Conservation (phyloP, 2,329 filamentous ascomycete genomes). For the Metarhizium brunneum region DNA sequence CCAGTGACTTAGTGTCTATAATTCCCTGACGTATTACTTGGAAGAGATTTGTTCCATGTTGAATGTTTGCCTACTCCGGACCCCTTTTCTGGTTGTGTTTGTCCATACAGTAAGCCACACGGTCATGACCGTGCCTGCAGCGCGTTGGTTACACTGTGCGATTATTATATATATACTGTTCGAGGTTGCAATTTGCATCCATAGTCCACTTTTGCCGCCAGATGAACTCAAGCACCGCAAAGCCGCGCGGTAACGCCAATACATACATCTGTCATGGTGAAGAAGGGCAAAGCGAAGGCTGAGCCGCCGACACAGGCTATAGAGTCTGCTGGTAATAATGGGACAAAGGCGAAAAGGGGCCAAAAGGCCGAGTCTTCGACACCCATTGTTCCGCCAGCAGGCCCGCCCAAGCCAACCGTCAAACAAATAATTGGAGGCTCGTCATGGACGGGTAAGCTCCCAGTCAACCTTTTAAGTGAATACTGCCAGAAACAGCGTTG, state of each 20-base stretch:
- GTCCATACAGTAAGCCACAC: not conserved
- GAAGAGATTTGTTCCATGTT: not conserved
- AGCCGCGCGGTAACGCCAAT: not conserved
- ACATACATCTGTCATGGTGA: conserved; percentile 29
- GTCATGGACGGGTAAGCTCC: conserved; percentile 96
- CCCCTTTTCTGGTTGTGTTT: not conserved
- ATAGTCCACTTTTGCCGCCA: not conserved
- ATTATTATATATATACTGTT: not conserved
- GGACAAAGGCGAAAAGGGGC: conserved; percentile 31
- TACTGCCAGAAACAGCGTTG: conserved; percentile 94
- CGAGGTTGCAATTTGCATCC: not conserved
- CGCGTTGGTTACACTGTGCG: conserved; percentile 1
- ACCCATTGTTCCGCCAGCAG: conserved; percentile 25
- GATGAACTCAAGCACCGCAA: not conserved
- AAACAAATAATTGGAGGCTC: conserved; percentile 85
- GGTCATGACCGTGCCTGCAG: not conserved
- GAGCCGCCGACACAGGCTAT: conserved; percentile 24
- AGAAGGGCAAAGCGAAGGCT: conserved; percentile 45
- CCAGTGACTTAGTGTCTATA: not conserved
- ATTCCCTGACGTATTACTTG: not conserved
- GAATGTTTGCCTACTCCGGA: too few species aligned
- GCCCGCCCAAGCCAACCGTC: conserved; percentile 50
- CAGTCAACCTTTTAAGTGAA: conserved; percentile 86
- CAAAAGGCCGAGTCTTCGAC: conserved; percentile 20
- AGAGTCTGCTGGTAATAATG: conserved; percentile 43